A percentile compares a stretch with the other conserved stretches of the same genome.
Conservation (phyloP, 192 early-diverging fungal genomes). For the Dissophora ornata region DNA sequence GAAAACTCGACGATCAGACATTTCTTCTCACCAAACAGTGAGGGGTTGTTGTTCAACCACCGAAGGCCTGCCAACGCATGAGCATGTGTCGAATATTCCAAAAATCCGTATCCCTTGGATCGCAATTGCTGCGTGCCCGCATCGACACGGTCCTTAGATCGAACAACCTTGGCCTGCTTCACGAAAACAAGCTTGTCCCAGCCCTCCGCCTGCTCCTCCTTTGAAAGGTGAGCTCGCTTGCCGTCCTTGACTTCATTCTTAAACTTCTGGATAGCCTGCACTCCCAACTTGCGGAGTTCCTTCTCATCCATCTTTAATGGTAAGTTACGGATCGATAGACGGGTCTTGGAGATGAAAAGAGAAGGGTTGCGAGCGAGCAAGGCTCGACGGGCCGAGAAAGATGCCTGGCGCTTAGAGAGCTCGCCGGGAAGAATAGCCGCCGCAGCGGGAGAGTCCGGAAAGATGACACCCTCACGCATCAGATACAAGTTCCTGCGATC, state of each 20-base stretch:
- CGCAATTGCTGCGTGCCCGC: conserved; percentile 70
- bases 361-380: conserved; percentile 88
- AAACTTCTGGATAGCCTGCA: conserved; percentile 77
- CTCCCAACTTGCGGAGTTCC: conserved; percentile 68
- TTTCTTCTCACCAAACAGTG: conserved; percentile 72
- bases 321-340: conserved; percentile 91
- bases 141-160: conserved; percentile 84
- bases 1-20: conserved; percentile 92
- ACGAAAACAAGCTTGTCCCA: conserved; percentile 72
- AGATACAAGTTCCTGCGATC: conserved; percentile 92
- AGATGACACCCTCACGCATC: conserved; percentile 88
- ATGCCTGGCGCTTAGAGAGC: conserved; percentile 86
- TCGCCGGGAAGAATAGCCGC: conserved; percentile 74
- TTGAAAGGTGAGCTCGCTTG: conserved; percentile 62
- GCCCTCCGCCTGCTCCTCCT: conserved; percentile 71
- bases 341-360: conserved; percentile 87
- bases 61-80: conserved; percentile 94
- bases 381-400: conserved; percentile 84
- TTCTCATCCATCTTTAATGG: conserved; percentile 79
- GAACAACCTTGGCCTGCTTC: conserved; percentile 85
- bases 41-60: conserved; percentile 88
- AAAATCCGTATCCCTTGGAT: conserved; percentile 92
- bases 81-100: conserved; percentile 88
- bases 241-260: conserved; percentile 78
- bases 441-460: conserved; percentile 84